Base-by-base conservation (phyloP, 805 yeast species). In the Suhomyces xylopsoci region DNA sequence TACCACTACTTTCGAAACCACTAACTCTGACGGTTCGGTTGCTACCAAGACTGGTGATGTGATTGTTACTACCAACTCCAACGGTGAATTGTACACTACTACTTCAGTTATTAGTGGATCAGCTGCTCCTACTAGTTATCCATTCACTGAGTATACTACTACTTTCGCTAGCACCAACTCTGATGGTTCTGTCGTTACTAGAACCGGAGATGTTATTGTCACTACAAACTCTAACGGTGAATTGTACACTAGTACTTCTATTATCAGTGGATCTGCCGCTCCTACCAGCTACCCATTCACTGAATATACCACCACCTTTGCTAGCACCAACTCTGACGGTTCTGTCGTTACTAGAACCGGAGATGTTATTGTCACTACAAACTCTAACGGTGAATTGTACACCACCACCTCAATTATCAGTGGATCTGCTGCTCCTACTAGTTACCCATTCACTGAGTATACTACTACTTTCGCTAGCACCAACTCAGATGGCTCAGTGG, bases 21-120 rank as follows among this genome's bases (percentile, higher is more conserved):
- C 62, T n/a, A 49, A 53, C 43, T 25, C 57, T 15, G 56, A 54
- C 49, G 64, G 64, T 9, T 25, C 22, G 32, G 49, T 20, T 25
- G 41, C 50, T 7, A 63, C 65, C 7, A 58, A 58, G 17, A 53
- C 63, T 10, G 64, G 62, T 42, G 60, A 48, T n/a, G 62, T 57
- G 44, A 44, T 56, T 45, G 59, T 58, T 9, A 53, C 61, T 10
- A 58, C 64, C 36, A 48, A 61, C 48, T 47, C 60, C 3, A 51
- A 36, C 25, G 65, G 64, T 45, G n/a, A 41, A 5, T 52, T 54
- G 45, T 46, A 49, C 46, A 59, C 62, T 15, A 48, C 56, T 15
- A 57, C 62, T 6, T 50, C 55, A 42, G 48, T 53, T 47, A 41
- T 41, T 10, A 22, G 26, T 22, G 45, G 45, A 7, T 19, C 45